Base-by-base conservation (phyloP, 129 eudicot genomes). In the Sambucus nigra region DNA sequence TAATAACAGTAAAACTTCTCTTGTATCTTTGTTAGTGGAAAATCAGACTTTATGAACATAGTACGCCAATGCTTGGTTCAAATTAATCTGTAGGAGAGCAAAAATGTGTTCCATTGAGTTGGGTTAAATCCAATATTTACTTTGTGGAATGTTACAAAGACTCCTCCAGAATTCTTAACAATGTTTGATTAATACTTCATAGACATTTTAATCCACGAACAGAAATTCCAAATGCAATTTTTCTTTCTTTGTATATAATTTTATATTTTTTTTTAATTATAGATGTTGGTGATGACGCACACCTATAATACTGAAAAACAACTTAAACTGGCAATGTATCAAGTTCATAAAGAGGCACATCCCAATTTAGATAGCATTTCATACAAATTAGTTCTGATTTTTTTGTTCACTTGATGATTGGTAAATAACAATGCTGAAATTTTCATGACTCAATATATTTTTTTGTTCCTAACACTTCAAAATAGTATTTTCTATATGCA, bases 51-150 rank as follows among this genome's bases (percentile, higher is more conserved):
- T 28, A 23, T 9, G n/a, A 28, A 7, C 16, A 42, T 17, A 28
- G 12, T 42, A 18, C 51, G 56, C 32, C 18, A 18, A 21, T 40
- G 64, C 11, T 35, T 50, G 67, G 26, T 59, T 5, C 5, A 31
- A 31, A 3, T 5, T 31, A 31, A 31, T n/a, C n/a, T n/a, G n/a
- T n/a, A n/a, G n/a, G n/a, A n/a, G n/a, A n/a, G n/a, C 5, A 31
- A 31, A 31, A 31, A 3, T 5, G 38, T 9, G 5, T 31, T 31
- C 38, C 38, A 31, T 31, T 31, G 9, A 31, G 47, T 6, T 40
- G 47, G 16, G n/a, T 40, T 9, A 13, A 2, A 2, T 5, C 47
- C 2, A 2, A 5, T 31, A 9, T 31, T 31, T 6, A 40, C 47
- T 14, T 40, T 5, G 47, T 40, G 47, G 9, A 2, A 2, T 40